A percentile compares a stretch with the other conserved stretches of the same genome.
These are phyloP conservation scores for Davidsoniella virescens DNA, from an alignment of 2,329 filamentous ascomycete species.

Conservation along the genomic window DNA sequence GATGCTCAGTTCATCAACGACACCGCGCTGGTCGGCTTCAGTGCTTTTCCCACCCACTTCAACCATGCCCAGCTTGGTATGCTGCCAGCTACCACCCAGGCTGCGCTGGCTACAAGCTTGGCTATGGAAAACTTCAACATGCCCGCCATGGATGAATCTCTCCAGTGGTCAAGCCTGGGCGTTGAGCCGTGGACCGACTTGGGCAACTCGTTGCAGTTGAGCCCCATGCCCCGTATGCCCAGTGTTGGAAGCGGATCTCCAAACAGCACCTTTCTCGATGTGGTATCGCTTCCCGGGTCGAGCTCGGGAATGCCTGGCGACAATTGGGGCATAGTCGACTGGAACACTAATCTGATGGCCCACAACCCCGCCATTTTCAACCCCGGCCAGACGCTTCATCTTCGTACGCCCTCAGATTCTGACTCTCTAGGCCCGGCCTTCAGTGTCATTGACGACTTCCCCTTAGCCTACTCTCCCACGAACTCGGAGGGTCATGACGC, in stretches of 20 bases:
- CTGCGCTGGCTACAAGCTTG: constrained; percentile 40
- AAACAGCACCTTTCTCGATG: constrained; percentile 54
- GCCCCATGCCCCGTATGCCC: constrained; percentile 25
- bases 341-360: constrained; percentile 18
- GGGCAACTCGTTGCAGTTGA: constrained; percentile 41
- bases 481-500: constrained; percentile 45
- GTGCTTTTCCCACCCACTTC: constrained; percentile 33
- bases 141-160: constrained; percentile 39
- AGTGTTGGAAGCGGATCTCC: constrained; percentile 31
- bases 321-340: constrained; percentile 71
- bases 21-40: constrained; percentile 38
- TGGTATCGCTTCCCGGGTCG: constrained; percentile 64
- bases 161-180: constrained; percentile 43
- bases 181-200: constrained; percentile 72
- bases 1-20: constrained; percentile 36
- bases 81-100: constrained; percentile 45
- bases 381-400: constrained; percentile 75
- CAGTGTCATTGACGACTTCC: constrained; percentile 65
- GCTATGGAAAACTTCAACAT: constrained; percentile 46
- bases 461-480: constrained; percentile 60
- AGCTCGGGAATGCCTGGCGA: constrained; percentile 43
- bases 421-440: constrained; percentile 48
- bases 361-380: constrained; percentile 67
- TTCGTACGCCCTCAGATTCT: constrained; percentile 62
- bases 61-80: constrained; percentile 44